Base-by-base conservation (phyloP, 306 rosid genomes). In the Hippophae gyantsensis region DNA sequence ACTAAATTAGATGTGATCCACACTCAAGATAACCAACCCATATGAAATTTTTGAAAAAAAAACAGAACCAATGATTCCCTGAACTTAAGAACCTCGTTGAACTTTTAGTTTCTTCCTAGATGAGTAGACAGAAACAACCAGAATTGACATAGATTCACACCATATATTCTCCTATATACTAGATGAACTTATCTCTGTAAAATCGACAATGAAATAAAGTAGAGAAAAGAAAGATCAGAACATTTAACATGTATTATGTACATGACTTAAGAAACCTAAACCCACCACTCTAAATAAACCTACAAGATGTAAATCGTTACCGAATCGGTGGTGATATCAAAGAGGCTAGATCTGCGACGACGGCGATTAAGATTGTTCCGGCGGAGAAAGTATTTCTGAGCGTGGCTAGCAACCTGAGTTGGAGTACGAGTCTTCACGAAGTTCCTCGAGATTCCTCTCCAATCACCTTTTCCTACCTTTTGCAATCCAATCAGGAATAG, bases 281-380 rank as follows among this genome's bases (percentile, higher is more conserved):
- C 43, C 49, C 61, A 14, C 61, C 61, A 43, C 61, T 13, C 53
- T 5, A 10, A 18, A 18, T 14, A 42, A 42, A 52, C 32, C 26
- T 43, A 60, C 54, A 23, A 38, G 10, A 60, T 46, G 48, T 7
- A 14, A 13, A n/a, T n/a, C 12, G 25, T 61, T 82, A 93, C 99
- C 72, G 94, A 66, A 63, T 93, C 99, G 2, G 99, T 84, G 65
- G 99, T 93, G 81, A 93, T 93, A 44, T 93, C 99, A 6, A 93
- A 93, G 53, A 93, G 97, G 72, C 99, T 93, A 61, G 99, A 88
- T 82, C 99, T 80, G 64, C 99, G 99, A 77, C 99, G 99, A 23
- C 99, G 93, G 86, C 99, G 97, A 59, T 88, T 93, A 66, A 80
- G 84, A 45, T 93, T 93, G 76, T 71, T 84, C 43, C 95, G 89